Conservation (phyloP, 495 filamentous ascomycete genomes). For the Cercophora newfieldiana region DNA sequence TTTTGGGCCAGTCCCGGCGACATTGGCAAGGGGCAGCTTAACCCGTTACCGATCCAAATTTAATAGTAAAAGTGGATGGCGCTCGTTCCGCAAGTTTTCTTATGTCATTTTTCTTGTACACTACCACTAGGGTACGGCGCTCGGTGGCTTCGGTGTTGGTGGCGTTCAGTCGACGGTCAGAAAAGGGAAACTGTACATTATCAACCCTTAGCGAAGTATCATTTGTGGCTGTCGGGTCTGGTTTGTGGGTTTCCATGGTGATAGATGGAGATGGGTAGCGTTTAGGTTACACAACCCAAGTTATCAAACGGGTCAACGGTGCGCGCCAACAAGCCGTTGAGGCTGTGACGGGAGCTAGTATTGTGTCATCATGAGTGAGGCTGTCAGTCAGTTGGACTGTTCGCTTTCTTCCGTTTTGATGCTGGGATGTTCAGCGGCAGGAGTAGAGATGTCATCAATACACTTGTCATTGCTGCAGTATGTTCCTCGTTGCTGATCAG, state of each 20-base stretch:
- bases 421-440: too few relatives aligned
- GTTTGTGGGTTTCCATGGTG: not conserved
- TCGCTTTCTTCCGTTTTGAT: too few relatives aligned
- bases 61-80: not conserved
- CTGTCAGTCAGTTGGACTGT: too few relatives aligned
- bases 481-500: too few relatives aligned
- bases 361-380: too few relatives aligned
- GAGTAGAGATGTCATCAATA: too few relatives aligned
- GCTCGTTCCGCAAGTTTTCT: not conserved
- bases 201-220: not conserved
- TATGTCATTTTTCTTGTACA: not conserved
- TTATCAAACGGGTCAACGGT: too few relatives aligned
- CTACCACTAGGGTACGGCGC: not conserved
- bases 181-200: not conserved
- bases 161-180: not conserved
- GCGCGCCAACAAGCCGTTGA: too few relatives aligned
- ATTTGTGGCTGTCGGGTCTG: not conserved
- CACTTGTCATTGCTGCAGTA: too few relatives aligned
- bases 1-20: slow-evolving; percentile 87
- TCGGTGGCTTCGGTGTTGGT: not conserved
- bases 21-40: slow-evolving; percentile 26
- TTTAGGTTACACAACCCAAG: not conserved
- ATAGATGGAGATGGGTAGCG: not conserved
- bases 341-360: too few relatives aligned
- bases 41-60: not conserved